phyloP scores from a whole-genome alignment of 352 stramenopile genomes.

The Peronosclerospora sorghi region DNA sequence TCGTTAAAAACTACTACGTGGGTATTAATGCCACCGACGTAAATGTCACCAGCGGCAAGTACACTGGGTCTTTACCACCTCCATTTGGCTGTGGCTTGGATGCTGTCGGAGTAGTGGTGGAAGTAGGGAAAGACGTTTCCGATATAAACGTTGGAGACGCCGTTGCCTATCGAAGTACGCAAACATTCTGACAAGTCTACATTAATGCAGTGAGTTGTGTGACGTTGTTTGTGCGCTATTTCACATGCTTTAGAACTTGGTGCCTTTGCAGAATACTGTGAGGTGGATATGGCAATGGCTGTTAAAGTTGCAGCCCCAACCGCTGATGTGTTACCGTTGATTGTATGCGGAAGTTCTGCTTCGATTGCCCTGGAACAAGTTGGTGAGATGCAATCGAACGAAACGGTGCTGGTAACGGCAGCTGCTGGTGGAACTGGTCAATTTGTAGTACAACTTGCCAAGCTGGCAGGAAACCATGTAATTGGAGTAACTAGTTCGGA shows the following conservation, averaged over 20 bases:
- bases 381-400: constrained; percentile 14
- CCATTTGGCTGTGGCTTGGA: constrained; percentile 44
- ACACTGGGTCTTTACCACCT: constrained; percentile 15
- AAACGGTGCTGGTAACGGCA: constrained; percentile 16
- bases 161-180: constrained; percentile 23
- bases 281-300: constrained; percentile 8
- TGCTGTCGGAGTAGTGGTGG: constrained; percentile 25
- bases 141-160: constrained; percentile 31
- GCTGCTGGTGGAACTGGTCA: constrained; percentile 15
- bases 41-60: constrained; percentile 31
- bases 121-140: constrained; percentile 25
- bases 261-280: constrained; percentile 14
- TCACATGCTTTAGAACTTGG: constrained; percentile 7
- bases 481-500: constrained; percentile 19
- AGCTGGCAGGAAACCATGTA: constrained; percentile 17
- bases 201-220: no score
- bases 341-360: constrained; percentile 12
- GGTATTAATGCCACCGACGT: constrained; percentile 45
- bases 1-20: constrained; percentile 24
- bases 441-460: constrained; percentile 15
- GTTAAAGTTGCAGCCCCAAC: constrained; percentile 15
- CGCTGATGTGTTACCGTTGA: constrained; percentile 11
- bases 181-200: no score
- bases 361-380: constrained; percentile 16
- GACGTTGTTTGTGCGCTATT: no score